Evolutionary conservation across 164 flowering plant species (phyloP).

Genomic region (Platanus orientalis): DNA sequence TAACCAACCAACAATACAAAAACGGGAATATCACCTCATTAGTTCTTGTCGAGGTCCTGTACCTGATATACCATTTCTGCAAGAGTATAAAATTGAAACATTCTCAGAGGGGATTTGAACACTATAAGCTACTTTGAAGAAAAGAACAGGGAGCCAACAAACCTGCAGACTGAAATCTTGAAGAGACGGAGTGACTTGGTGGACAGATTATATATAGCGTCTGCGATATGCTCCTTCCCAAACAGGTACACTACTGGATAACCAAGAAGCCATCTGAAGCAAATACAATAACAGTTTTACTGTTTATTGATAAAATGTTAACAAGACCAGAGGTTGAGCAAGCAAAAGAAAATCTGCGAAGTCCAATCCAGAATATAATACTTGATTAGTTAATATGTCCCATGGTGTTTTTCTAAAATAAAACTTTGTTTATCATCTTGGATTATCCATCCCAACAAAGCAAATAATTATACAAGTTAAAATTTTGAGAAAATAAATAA

Average conservation of each 20-base stretch:
- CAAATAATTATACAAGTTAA: too few species aligned
- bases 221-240: conserved; percentile 54
- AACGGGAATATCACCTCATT: conserved; percentile 47
- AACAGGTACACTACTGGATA: conserved; percentile 84
- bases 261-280: conserved; percentile 89
- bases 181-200: conserved; percentile 66
- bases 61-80: conserved; percentile 38
- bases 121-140: background rate
- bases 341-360: too few species aligned
- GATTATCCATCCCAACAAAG: too few species aligned
- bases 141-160: conserved; percentile 9
- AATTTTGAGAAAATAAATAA: background rate
- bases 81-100: conserved; percentile 2
- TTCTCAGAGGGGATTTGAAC: background rate
- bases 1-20: background rate
- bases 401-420: too few species aligned
- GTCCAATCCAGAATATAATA: too few species aligned
- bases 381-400: too few species aligned
- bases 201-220: conserved; percentile 75
- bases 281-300: background rate
- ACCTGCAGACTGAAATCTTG: conserved; percentile 63
- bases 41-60: conserved; percentile 45
- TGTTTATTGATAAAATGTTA: background rate
- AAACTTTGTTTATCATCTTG: too few species aligned
- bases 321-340: too few species aligned